These are phyloP conservation scores for Wickerhamiella australiensis DNA, from an alignment of 805 yeast species.

Conservation along the genomic window DNA sequence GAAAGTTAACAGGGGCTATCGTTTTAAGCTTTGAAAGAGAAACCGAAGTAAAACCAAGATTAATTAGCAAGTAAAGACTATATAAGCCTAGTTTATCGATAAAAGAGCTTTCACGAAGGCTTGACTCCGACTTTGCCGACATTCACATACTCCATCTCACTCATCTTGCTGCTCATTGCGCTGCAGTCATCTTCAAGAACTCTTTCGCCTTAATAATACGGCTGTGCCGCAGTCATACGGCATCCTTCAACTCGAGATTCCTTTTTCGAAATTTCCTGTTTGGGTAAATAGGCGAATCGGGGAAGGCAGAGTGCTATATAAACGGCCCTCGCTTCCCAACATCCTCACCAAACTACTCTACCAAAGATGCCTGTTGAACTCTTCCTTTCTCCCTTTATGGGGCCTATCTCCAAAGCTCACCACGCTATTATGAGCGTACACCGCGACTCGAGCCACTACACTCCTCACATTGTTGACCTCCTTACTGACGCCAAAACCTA, in stretches of 20 bases:
- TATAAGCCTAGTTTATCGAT: too few relatives aligned
- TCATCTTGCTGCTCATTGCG: too few relatives aligned
- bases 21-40: too few relatives aligned
- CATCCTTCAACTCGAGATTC: background rate
- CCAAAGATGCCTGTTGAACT: conserved; percentile 46
- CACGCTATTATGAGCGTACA: conserved; percentile 44
- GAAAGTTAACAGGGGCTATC: too few relatives aligned
- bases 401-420: conserved; percentile 46
- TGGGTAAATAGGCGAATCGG: background rate
- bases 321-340: background rate
- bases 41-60: too few relatives aligned
- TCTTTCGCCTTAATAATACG: too few relatives aligned
- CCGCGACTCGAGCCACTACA: conserved; percentile 43
- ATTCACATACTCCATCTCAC: too few relatives aligned
- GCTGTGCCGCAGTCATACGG: too few relatives aligned
- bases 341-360: background rate
- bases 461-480: conserved; percentile 41
- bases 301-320: background rate
- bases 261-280: background rate
- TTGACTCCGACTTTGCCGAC: too few relatives aligned
- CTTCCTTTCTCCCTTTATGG: conserved; percentile 45
- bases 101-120: too few relatives aligned
- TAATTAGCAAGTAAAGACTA: too few relatives aligned
- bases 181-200: too few relatives aligned
- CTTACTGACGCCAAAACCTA: conserved; percentile 31